A percentile compares a stretch with the other conserved stretches of the same genome.
Evolutionary conservation across 1,284 basidiomycete genomes (phyloP).

Genomic region (Polyporus tsugae): DNA sequence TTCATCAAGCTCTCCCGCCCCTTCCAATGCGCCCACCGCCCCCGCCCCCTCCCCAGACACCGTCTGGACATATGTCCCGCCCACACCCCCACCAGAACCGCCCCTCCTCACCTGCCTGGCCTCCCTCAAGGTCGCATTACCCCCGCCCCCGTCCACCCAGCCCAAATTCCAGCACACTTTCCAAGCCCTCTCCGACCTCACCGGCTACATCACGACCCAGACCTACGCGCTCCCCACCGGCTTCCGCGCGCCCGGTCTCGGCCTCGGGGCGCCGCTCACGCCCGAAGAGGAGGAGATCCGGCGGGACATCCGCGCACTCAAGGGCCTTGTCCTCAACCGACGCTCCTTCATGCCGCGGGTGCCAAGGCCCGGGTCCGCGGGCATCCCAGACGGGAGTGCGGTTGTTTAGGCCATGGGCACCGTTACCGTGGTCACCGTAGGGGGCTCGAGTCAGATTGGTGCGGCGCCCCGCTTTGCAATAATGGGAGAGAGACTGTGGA

Average conservation of each 20-base stretch:
- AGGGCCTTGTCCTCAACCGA: slow-evolving; percentile 74
- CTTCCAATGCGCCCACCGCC: slow-evolving; percentile 3
- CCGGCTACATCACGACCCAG: slow-evolving; percentile 71
- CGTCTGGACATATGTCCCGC: slow-evolving; percentile 62
- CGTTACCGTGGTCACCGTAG: not conserved
- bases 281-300: slow-evolving; percentile 69
- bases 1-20: slow-evolving; percentile 7
- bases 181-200: slow-evolving; percentile 67
- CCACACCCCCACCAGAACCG: slow-evolving; percentile 48
- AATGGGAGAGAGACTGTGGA: not conserved
- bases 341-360: slow-evolving; percentile 56
- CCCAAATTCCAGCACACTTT: slow-evolving; percentile 58
- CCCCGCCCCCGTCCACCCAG: slow-evolving; percentile 37
- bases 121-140: slow-evolving; percentile 54
- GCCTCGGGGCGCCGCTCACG: slow-evolving; percentile 37
- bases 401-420: not conserved
- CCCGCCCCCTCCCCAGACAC: slow-evolving; percentile 33
- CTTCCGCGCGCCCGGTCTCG: slow-evolving; percentile 42
- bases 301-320: slow-evolving; percentile 70
- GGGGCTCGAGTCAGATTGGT: not conserved
- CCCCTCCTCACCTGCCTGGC: slow-evolving; percentile 57
- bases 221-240: slow-evolving; percentile 55
- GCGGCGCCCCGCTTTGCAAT: not conserved
- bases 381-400: not conserved
- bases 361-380: slow-evolving; percentile 10